Percentiles rank a stretch among this genome's conserved stretches.
phyloP scores from a whole-genome alignment of 1,284 basidiomycete genomes.

The Apiotrichum laibachii region DNA sequence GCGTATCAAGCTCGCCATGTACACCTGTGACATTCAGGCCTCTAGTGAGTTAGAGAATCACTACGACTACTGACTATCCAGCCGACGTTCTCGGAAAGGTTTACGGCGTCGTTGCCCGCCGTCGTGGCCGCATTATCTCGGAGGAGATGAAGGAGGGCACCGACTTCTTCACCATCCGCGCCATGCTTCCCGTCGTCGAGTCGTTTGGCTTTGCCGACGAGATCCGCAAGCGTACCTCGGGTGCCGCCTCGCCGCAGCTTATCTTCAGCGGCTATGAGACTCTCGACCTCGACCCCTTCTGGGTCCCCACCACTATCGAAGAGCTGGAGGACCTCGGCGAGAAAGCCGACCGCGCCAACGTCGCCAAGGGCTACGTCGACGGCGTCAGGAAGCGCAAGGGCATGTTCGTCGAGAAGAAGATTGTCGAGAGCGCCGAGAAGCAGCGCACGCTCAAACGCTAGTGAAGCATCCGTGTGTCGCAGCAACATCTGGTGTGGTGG shows the following conservation, averaged over 20 bases:
- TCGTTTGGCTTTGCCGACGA: constrained; percentile 98
- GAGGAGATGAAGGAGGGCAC: constrained; percentile 99
- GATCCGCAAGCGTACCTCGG: constrained; percentile 92
- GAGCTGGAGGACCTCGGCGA: constrained; percentile 96
- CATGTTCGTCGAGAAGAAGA: constrained; percentile 90
- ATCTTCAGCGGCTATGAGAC: constrained; percentile 93
- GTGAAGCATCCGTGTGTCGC: too few species aligned
- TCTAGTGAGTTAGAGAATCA: constrained; percentile 66
- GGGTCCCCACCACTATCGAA: constrained; percentile 97
- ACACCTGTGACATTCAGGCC: constrained; percentile 97
- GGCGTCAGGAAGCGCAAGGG: constrained; percentile 85
- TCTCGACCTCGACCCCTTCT: constrained; percentile 92
- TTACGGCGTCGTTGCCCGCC: constrained; percentile 87
- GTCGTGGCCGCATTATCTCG: constrained; percentile 85
- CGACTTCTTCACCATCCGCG: constrained; percentile 85
- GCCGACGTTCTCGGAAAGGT: constrained; percentile 97
- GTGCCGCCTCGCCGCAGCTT: constrained; percentile 92
- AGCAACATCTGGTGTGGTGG: too few species aligned
- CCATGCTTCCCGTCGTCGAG: constrained; percentile 92
- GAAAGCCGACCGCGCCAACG: constrained; percentile 87
- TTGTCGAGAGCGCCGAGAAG: constrained; percentile 92
- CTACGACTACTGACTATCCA: constrained; percentile 43
- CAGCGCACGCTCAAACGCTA: constrained; percentile 89
- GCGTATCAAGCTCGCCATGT: constrained; percentile 95
- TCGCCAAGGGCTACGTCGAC: constrained; percentile 95